Conservation (phyloP, 2,329 filamentous ascomycete species). For the Fusarium pseudonygamai region DNA sequence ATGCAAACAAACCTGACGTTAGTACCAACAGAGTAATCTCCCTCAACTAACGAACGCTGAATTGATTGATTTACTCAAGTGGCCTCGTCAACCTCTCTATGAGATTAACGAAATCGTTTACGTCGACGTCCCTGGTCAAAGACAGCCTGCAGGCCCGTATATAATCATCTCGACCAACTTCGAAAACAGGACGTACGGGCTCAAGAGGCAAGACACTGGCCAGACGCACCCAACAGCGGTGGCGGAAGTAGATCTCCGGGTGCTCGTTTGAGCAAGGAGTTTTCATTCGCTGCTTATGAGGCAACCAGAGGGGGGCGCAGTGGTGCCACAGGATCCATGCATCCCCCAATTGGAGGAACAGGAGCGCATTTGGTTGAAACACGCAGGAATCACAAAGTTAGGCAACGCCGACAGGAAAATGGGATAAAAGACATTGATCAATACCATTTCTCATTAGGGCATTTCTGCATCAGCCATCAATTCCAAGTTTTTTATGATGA, state of each 20-base stretch:
- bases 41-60: neutral
- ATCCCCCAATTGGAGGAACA: neutral
- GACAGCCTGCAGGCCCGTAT: neutral
- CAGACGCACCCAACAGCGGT: neutral
- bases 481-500: neutral
- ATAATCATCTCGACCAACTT: neutral
- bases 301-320: neutral
- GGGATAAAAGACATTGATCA: neutral
- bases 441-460: neutral
- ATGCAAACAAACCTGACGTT: neutral
- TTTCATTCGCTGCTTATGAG: neutral
- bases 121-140: neutral
- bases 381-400: neutral
- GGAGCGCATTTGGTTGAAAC: neutral
- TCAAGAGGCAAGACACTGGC: neutral
- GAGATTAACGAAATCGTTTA: neutral
- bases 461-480: neutral
- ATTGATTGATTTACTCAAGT: neutral
- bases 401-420: neutral
- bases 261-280: neutral
- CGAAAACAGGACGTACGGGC: neutral
- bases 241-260: neutral
- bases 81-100: neutral
- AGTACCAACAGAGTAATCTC: neutral
- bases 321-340: neutral